phyloP scores from a whole-genome alignment of 169 alveolate species.

The Cryptosporidium viatorum region DNA sequence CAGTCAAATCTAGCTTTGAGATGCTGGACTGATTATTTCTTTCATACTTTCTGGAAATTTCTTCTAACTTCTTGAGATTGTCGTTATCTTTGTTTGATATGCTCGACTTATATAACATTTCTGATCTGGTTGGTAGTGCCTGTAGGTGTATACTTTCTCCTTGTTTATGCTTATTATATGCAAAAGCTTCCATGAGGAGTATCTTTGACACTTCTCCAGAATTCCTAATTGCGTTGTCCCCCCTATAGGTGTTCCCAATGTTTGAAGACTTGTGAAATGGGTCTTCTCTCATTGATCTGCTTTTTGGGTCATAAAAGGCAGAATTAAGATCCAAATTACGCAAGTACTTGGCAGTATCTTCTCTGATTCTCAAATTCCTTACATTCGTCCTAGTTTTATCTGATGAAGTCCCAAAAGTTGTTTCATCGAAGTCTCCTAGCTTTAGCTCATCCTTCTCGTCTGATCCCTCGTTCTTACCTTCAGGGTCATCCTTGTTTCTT shows the following conservation, averaged over 20 bases:
- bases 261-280: conserved; percentile 81
- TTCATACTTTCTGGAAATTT: conserved; percentile 11
- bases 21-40: neutral
- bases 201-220: conserved; percentile 82
- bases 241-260: conserved; percentile 85
- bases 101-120: conserved; percentile 51
- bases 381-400: conserved; percentile 87
- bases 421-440: conserved; percentile 75
- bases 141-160: conserved; percentile 59
- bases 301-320: conserved; percentile 96
- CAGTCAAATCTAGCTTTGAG: neutral
- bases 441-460: conserved; percentile 80
- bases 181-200: conserved; percentile 50
- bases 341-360: conserved; percentile 96
- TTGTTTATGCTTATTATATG: conserved; percentile 32
- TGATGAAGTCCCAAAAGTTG: conserved; percentile 81
- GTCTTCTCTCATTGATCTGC: conserved; percentile 94
- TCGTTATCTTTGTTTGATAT: conserved; percentile 13
- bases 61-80: neutral
- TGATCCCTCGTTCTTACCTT: neutral
- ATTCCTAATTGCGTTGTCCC: conserved; percentile 87
- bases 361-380: conserved; percentile 94
- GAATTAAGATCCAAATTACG: conserved; percentile 93
- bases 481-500: neutral
- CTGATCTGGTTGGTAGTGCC: conserved; percentile 58